Conservation (phyloP, 2,329 filamentous ascomycete genomes). For the Epicoccum sorghinum region DNA sequence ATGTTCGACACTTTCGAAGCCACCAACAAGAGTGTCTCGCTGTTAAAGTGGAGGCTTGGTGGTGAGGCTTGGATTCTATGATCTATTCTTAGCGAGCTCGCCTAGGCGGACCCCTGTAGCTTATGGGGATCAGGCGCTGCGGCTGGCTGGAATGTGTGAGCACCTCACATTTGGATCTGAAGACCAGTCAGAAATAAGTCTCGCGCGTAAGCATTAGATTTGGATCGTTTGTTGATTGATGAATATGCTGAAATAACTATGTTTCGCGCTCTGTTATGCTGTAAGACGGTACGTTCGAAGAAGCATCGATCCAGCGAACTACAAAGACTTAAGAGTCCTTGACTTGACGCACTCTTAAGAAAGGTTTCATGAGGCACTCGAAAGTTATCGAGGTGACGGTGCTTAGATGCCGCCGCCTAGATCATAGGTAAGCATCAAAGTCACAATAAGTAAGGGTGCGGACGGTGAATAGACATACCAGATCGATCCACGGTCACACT, state of each 20-base stretch:
- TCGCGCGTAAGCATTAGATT: too few species aligned
- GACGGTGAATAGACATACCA: constrained; percentile 22
- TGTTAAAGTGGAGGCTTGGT: not conserved
- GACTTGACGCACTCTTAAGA: too few species aligned
- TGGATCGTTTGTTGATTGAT: not conserved
- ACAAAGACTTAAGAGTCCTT: too few species aligned
- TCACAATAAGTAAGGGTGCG: not conserved
- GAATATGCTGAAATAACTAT: not conserved
- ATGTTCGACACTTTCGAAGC: too few species aligned
- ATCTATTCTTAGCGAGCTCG: constrained; percentile 14
- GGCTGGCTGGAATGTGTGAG: constrained; percentile 3
- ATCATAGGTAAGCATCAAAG: not conserved
- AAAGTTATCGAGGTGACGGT: not conserved
- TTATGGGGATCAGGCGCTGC: not conserved
- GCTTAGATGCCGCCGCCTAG: constrained; percentile 15
- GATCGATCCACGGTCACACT: constrained; percentile 46
- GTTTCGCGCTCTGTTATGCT: not conserved
- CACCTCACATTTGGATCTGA: too few species aligned
- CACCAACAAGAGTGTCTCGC: not conserved
- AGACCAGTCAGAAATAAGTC: too few species aligned
- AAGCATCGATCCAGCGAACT: not conserved
- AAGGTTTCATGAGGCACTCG: not conserved
- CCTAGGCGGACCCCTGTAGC: not conserved
- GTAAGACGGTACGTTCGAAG: not conserved
- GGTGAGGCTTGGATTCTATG: constrained; percentile 3